Evolutionary conservation across 495 filamentous ascomycete genomes (phyloP).

Genomic region (Podospora tetraspora): DNA sequence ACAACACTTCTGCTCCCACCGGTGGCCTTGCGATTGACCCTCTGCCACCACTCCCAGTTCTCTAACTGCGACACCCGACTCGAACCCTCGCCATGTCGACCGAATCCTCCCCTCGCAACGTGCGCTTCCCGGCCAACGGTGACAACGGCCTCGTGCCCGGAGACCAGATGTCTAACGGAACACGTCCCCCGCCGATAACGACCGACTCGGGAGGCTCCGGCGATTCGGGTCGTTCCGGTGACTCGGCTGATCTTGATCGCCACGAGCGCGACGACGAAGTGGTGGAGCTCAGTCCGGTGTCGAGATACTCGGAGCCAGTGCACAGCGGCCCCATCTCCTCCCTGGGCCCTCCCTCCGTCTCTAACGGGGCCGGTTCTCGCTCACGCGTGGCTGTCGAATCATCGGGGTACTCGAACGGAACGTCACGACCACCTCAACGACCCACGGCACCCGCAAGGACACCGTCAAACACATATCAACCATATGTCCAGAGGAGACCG

Average conservation of each 20-base stretch:
- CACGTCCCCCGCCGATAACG: constrained; percentile 44
- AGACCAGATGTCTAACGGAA: constrained; percentile 30
- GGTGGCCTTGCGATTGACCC: background rate
- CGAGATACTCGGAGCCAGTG: constrained; percentile 33
- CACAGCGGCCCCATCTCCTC: constrained; percentile 35
- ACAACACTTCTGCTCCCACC: background rate
- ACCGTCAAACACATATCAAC: constrained; percentile 48
- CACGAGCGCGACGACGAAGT: constrained; percentile 40
- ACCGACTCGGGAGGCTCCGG: constrained; percentile 52
- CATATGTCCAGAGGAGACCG: constrained; percentile 36
- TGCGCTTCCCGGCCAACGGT: constrained; percentile 47
- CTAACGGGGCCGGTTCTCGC: constrained; percentile 32
- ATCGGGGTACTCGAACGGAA: constrained; percentile 24
- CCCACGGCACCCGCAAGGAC: constrained; percentile 38
- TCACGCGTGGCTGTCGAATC: constrained; percentile 26
- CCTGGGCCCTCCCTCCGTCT: constrained; percentile 16
- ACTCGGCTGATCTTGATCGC: constrained; percentile 47
- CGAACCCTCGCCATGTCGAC: constrained; percentile 21
- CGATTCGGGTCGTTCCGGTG: constrained; percentile 57
- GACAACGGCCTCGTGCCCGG: constrained; percentile 30
- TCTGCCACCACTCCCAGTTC: too few relatives aligned
- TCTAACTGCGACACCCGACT: background rate
- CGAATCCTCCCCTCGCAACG: constrained; percentile 47
- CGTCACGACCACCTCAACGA: constrained; percentile 31
- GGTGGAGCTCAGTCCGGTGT: constrained; percentile 37